Base-by-base conservation (phyloP, 2,329 filamentous ascomycete genomes). In the Ophiostoma novo-ulmi region DNA sequence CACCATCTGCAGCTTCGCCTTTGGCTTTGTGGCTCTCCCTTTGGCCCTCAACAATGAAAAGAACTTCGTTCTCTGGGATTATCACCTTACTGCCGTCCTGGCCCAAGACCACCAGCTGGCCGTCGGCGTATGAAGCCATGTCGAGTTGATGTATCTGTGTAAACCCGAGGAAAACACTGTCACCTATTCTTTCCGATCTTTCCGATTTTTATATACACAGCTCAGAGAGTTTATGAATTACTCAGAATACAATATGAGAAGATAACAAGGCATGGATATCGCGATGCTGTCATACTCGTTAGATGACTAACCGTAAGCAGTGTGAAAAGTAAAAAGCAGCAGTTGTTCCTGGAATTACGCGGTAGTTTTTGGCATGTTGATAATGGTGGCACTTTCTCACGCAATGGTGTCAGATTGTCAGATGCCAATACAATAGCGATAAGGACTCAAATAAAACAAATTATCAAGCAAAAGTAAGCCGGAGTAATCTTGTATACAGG, bases 1-100 rank as follows among this genome's bases (percentile, higher is more conserved):
- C 14, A n/a, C 35, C 22, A 5, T n/a, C 7, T 20, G 26, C 3
- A 36, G 31, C 31, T 17, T 14, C 26, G 7, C 31, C 31, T 6
- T 36, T 4, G 13, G 58, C 26, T 6, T 17, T 17, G 20, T 17
- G 10, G 38, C 8, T 26, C 10, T 67, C n/a, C n/a, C 22, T 38
- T 14, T 64, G 8, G 38, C 2, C 17, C n/a, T 67, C 38, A n/a
- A 73, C 55, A 44, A 78, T 70, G 41, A 76, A 75, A 55, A 79
- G 41, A 20, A 79, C 75, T 44, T 76, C 87, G 10, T 75, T 72
- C 0, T 74, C 71, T 14, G 66, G 71, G 38, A 77, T 61, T 3
- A 20, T 35, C n/a, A 44, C 26, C 14, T 31, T 14, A 8, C 10
- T 65, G 63, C 63, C 36, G 36, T 11, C 63, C 7, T 63, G 55